Evolutionary conservation across 768 basidiomycete genomes (phyloP), one percentile per base, ranked within the genome.

Genomic region (Pleurotus eryngii): DNA sequence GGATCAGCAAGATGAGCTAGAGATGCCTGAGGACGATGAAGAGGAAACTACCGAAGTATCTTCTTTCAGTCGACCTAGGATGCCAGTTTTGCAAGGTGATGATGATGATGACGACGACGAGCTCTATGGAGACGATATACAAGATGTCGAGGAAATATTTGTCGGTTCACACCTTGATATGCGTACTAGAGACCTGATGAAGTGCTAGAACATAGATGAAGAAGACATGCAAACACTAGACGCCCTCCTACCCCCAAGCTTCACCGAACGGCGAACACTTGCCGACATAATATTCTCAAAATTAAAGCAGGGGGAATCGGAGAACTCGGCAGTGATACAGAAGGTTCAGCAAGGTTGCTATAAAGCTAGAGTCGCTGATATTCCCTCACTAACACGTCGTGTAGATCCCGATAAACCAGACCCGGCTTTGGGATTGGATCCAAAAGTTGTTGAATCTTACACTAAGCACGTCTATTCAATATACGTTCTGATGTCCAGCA

Each of bases 211-310:
- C 80, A 90, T 99, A 67, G 95, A 98, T 74, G 85, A 90, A 58
- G 85, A 79, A 59, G 97, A 98, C 73, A 79, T 96, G 70, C 84
- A 89, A 62, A 84, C 93, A 0, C 76, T 99, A 37, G 95, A 98
- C 63, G 77, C 84, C 12, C 76, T 94, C 27, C 80, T 92, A 43
- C 93, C 93, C 39, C 73, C 84, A 12, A 91, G 87, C 70, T 78
- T 83, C 14, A 81, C 82, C 5, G 87, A 91, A 69, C 83, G 92
- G 46, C 82, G 83, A 69, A 98, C 96, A 2, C 76, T 99, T 27
- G 97, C 97, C 27, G 97, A 99, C 69, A 79, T 98, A n/a, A 99
- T 98, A 58, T 92, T 99, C 67, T 82, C 90, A 22, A 98, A 98
- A 74, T 78, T 99, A 20, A 89, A 95, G 58, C 81, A 79, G 57